Evolutionary conservation across 2,329 filamentous ascomycete species (phyloP).

Genomic region (Aspergillus sp.): DNA sequence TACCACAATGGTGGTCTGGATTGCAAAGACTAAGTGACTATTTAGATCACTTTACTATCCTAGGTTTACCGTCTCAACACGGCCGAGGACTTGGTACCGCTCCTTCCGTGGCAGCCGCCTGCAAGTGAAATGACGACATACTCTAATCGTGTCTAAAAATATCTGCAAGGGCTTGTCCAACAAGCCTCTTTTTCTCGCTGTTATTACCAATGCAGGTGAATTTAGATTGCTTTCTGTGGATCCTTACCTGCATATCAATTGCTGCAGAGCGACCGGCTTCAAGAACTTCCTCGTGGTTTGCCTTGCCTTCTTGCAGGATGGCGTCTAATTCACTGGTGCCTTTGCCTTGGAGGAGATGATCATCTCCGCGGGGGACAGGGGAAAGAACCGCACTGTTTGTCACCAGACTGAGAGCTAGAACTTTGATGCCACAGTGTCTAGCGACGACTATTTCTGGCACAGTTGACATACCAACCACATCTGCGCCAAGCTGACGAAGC

Average conservation of each 20-base stretch:
- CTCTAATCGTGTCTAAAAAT: constrained; percentile 18
- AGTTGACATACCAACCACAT: constrained; percentile 67
- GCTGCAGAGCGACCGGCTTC: constrained; percentile 58
- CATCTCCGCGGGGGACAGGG: constrained; percentile 55
- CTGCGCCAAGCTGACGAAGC: constrained; percentile 57
- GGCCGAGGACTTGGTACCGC: neutral
- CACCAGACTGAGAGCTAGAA: constrained; percentile 62
- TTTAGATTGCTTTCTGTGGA: neutral
- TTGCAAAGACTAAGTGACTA: neutral
- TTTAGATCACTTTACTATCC: neutral
- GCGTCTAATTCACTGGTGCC: constrained; percentile 36
- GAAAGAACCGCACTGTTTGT: constrained; percentile 61
- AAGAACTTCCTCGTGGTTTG: constrained; percentile 62
- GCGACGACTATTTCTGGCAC: constrained; percentile 65
- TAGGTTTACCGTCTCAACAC: too few relatives aligned
- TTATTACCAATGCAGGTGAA: constrained; percentile 11
- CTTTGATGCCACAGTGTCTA: constrained; percentile 58
- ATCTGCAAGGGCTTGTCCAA: constrained; percentile 26
- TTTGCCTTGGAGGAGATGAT: constrained; percentile 48
- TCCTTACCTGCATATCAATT: constrained; percentile 57
- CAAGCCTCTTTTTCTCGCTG: constrained; percentile 26
- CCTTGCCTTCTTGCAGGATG: constrained; percentile 55
- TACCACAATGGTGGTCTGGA: neutral
- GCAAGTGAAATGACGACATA: neutral
- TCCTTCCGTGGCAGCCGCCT: neutral